phyloP scores from a whole-genome alignment of 176 grass and related monocot genomes.

The Metroxylon sagu region DNA sequence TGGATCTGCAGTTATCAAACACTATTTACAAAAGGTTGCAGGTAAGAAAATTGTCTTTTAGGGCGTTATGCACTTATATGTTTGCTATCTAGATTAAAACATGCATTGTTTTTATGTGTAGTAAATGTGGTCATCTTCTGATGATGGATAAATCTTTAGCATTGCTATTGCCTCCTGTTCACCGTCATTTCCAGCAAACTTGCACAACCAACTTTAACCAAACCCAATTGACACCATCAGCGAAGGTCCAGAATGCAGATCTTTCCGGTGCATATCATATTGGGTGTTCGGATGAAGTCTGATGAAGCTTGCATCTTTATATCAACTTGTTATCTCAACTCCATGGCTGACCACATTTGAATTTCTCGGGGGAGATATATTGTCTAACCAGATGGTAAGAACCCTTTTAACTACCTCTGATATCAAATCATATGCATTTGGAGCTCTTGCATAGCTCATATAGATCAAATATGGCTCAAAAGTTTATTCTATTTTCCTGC shows the following conservation, averaged over 20 bases:
- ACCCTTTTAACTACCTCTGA: too few relatives aligned
- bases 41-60: constrained; percentile 31
- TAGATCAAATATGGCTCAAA: too few relatives aligned
- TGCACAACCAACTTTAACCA: constrained; percentile 20
- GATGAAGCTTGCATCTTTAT: constrained; percentile 10
- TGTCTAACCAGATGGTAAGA: too few relatives aligned
- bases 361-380: too few relatives aligned
- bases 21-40: constrained; percentile 79
- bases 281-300: constrained; percentile 66
- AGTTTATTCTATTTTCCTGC: too few relatives aligned
- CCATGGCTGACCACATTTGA: too few relatives aligned
- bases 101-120: constrained; percentile 35
- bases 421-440: too few relatives aligned
- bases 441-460: too few relatives aligned
- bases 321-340: too few relatives aligned
- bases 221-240: constrained; percentile 3
- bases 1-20: constrained; percentile 82
- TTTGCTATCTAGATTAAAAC: constrained; percentile 13
- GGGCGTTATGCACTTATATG: constrained; percentile 6
- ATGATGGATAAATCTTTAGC: constrained; percentile 80
- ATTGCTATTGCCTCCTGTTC: constrained; percentile 79
- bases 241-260: constrained; percentile 39
- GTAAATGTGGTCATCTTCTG: constrained; percentile 64
- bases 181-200: constrained; percentile 45
- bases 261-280: constrained; percentile 74